Percentiles rank a stretch among this genome's conserved stretches.
phyloP scores from a whole-genome alignment of 2,329 filamentous ascomycete genomes.

The Xylariales sp. region DNA sequence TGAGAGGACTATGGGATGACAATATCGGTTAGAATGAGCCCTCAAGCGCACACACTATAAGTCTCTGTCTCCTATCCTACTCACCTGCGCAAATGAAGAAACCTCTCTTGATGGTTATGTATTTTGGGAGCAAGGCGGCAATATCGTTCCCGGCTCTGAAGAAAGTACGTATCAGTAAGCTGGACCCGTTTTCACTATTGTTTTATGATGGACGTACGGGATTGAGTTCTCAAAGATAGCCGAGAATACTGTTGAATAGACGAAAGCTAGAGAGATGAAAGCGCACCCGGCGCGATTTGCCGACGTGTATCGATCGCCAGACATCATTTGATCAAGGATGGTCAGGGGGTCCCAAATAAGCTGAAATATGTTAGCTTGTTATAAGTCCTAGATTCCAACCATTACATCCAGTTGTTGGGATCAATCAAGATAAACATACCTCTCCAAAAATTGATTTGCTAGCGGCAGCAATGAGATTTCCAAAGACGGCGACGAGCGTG shows the following conservation, averaged over 20 bases:
- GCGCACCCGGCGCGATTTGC: slow-evolving; percentile 32
- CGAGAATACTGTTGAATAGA: slow-evolving; percentile 37
- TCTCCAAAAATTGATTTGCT: slow-evolving; percentile 16
- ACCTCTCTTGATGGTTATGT: slow-evolving; percentile 32
- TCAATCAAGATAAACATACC: neutral
- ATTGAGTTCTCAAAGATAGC: slow-evolving; percentile 39
- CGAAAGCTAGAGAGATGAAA: slow-evolving; percentile 35
- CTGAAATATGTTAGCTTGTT: too few species aligned
- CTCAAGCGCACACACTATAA: too few species aligned
- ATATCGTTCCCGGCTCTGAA: slow-evolving; percentile 29
- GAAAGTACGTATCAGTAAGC: too few species aligned
- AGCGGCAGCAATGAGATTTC: slow-evolving; percentile 30
- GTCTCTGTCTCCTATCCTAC: too few species aligned
- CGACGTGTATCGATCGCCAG: slow-evolving; percentile 23
- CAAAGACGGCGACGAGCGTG: slow-evolving; percentile 31
- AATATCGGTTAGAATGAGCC: too few species aligned
- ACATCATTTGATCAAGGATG: slow-evolving; percentile 29
- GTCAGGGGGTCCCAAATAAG: slow-evolving; percentile 20
- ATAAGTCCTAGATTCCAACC: neutral
- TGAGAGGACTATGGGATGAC: slow-evolving; percentile 3
- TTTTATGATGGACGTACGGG: slow-evolving; percentile 11
- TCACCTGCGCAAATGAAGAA: slow-evolving; percentile 25
- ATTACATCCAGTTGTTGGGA: too few species aligned
- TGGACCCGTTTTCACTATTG: neutral
- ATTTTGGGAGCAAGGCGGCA: slow-evolving; percentile 31